A percentile compares a stretch with the other conserved stretches of the same genome.
These are phyloP conservation scores for Lentinula edodes DNA, from an alignment of 768 basidiomycete genomes.

Conservation along the genomic window DNA sequence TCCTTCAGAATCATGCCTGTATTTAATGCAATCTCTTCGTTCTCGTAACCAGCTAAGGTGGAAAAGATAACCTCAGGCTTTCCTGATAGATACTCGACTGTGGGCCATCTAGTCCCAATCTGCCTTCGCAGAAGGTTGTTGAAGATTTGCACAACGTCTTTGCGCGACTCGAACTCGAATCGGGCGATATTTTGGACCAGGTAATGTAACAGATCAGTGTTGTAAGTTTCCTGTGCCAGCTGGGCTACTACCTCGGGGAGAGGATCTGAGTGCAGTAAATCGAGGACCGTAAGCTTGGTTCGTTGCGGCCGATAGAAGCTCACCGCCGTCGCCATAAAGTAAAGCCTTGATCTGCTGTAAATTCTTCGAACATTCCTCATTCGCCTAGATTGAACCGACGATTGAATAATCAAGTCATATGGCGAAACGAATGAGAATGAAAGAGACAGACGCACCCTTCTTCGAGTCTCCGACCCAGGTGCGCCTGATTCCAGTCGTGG, in stretches of 20 bases:
- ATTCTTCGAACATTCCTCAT: conserved; percentile 86
- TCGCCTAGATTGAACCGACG: conserved; percentile 46
- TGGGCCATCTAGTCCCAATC: conserved; percentile 93
- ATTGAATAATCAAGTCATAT: neutral
- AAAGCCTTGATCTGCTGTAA: conserved; percentile 87
- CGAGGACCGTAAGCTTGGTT: neutral
- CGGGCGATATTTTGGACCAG: conserved; percentile 78
- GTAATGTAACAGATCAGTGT: conserved; percentile 76
- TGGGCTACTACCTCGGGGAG: conserved; percentile 88
- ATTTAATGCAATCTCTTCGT: conserved; percentile 94
- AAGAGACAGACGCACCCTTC: conserved; percentile 56
- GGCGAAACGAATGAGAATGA: neutral
- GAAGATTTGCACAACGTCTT: conserved; percentile 82
- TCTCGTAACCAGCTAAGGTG: conserved; percentile 86
- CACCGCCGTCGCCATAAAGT: conserved; percentile 85
- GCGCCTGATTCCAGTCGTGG: conserved; percentile 68
- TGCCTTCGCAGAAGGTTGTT: conserved; percentile 87
- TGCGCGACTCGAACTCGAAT: conserved; percentile 92
- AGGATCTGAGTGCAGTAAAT: conserved; percentile 47
- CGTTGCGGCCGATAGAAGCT: conserved; percentile 15
- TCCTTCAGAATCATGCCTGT: conserved; percentile 98
- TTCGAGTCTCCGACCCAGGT: conserved; percentile 68
- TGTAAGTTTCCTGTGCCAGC: conserved; percentile 93
- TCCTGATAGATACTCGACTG: conserved; percentile 85
- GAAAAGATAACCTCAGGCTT: conserved; percentile 76